Evolutionary conservation across 306 rosid species (phyloP), one percentile per base, ranked within the genome.

Genomic region (Rubus idaeus): DNA sequence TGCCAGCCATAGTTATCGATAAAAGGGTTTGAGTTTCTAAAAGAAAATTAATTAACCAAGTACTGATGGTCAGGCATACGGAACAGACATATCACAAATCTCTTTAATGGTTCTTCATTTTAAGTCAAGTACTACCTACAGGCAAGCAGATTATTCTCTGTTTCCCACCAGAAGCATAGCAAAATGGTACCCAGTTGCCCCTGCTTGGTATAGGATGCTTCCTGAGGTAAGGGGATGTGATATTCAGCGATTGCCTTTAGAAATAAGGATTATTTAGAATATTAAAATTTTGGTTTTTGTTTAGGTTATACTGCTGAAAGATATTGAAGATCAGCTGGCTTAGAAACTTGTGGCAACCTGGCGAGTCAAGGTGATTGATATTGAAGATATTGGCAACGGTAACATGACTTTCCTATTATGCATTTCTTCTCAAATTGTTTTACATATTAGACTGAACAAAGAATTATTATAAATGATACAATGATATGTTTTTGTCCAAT

Each of bases 141-240:
- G 20, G 20, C 0, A 72, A 40, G 65, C 64, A 53, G 13, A 0
- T 10, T 17, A 6, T 6, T 53, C 26, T 53, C 64, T 37, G 75
- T 40, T 70, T 56, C 41, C 76, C 53, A 12, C 40, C 66, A 55
- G 9, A 73, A 73, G 40, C 76, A 12, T 52, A 71, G 97, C 99
- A 80, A 95, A 95, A 80, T 95, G 99, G 97, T 95, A 97, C 6
- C 99, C 99, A 0, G 99, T 92, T 85, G 90, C 91, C 53, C 93
- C 99, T 77, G 96, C 95, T 79, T 95, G 99, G 99, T 95, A 92
- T 85, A 83, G 90, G 82, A 95, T 95, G 99, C 97, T 95, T 81
- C 99, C 99, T 0, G 98, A 93, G 98, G 98, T 91, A 84, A 63
- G 80, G 41, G 46, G 70, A 75, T 79, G 50, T 75, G 47, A 49